Evolutionary conservation across 495 filamentous ascomycete genomes (phyloP).

Genomic region (Rostrohypoxylon terebratum): DNA sequence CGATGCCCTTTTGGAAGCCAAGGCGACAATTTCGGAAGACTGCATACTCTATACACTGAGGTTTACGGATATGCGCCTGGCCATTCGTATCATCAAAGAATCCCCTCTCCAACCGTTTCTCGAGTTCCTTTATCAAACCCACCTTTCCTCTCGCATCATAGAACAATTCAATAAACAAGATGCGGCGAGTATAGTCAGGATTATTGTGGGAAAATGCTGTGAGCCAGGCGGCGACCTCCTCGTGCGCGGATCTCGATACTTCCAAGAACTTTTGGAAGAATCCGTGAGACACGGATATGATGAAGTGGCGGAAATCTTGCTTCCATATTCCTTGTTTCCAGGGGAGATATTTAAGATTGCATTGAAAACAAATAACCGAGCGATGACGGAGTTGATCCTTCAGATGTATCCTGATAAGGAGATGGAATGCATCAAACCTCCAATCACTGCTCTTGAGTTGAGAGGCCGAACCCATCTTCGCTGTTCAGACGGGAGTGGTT

Average conservation of each 20-base stretch:
- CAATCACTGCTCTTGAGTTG: neutral
- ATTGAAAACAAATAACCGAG: no score
- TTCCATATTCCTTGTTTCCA: no score
- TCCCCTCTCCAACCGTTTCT: neutral
- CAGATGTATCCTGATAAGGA: neutral
- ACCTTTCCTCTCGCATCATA: neutral
- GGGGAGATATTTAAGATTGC: no score
- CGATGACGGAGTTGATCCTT: no score
- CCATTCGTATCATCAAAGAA: slow-evolving; percentile 4
- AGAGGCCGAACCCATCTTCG: neutral
- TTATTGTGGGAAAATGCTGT: neutral
- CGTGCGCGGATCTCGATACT: no score
- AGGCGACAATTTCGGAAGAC: neutral
- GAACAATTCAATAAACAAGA: neutral
- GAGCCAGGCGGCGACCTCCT: no score
- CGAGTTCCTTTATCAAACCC: neutral
- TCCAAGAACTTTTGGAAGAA: no score
- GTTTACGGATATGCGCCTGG: slow-evolving; percentile 12
- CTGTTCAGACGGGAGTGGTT: slow-evolving; percentile 2
- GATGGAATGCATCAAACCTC: neutral
- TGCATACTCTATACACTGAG: neutral
- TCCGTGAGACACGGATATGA: no score
- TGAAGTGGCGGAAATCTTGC: no score
- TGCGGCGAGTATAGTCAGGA: neutral
- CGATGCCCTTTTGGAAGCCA: slow-evolving; percentile 3